Evolutionary conservation across 2,329 filamentous ascomycete genomes (phyloP).

Genomic region (Rosellinia necatrix): DNA sequence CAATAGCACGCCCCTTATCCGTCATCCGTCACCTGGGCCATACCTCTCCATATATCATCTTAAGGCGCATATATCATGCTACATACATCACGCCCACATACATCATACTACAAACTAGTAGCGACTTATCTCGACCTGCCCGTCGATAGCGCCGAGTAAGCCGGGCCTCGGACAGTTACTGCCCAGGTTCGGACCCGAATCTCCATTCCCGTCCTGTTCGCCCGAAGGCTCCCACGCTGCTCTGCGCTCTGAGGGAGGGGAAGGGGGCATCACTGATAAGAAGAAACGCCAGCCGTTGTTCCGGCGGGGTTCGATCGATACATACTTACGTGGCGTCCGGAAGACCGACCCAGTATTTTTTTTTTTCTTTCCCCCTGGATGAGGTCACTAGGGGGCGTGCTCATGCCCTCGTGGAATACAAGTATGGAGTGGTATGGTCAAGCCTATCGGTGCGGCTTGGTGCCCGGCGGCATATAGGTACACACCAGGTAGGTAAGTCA

Average conservation of each 20-base stretch:
- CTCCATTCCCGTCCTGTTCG: not conserved
- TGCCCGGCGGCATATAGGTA: no score
- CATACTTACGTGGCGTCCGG: not conserved
- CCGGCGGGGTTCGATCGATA: no score
- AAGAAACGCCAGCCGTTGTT: not conserved
- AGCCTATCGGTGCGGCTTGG: no score
- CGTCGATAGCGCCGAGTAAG: conserved; percentile 10
- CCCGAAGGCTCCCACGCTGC: not conserved
- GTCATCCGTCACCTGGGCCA: no score
- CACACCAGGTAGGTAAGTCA: no score
- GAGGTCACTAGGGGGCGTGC: not conserved
- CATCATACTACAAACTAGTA: not conserved
- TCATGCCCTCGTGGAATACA: not conserved
- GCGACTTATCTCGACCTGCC: not conserved
- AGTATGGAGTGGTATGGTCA: no score
- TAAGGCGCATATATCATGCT: no score
- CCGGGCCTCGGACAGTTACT: not conserved
- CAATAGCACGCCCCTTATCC: no score
- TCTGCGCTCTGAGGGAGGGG: not conserved
- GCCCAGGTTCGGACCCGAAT: not conserved
- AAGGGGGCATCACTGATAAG: conserved; percentile 1
- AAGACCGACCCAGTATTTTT: not conserved
- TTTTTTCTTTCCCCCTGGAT: no score
- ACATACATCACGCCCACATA: no score
- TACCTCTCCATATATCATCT: no score